Evolutionary conservation across 257 asterid species (phyloP).

Genomic region (Nicotiana otophora): DNA sequence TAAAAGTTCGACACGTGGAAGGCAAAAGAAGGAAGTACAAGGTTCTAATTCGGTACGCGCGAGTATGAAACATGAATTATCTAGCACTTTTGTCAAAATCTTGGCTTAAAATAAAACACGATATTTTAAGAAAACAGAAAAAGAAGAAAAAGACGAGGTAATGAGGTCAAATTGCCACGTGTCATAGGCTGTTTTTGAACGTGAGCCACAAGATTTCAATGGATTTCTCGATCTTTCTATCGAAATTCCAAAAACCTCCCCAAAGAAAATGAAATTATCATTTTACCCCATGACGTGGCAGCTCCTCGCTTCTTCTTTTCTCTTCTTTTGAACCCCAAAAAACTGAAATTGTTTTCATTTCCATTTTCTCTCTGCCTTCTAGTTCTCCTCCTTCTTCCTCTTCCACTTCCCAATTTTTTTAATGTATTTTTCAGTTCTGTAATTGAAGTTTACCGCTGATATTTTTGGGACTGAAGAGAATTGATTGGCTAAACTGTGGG

Average conservation of each 20-base stretch:
- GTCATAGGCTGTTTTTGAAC: conserved; percentile 43
- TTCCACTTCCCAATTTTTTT: not conserved
- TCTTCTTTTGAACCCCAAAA: not conserved
- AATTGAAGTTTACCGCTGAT: not conserved
- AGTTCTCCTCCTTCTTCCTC: not conserved
- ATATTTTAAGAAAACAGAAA: not conserved
- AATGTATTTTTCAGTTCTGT: not conserved
- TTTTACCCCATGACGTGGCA: conserved; percentile 54
- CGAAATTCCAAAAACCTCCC: not conserved
- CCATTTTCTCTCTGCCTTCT: not conserved
- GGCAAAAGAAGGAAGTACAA: conserved; percentile 7
- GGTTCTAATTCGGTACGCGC: conserved; percentile 18
- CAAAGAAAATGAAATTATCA: not conserved
- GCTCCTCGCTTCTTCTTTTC: conserved; percentile 9
- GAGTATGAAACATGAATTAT: conserved; percentile 9
- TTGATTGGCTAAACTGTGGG: conserved; percentile 5
- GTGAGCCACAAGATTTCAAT: conserved; percentile 61
- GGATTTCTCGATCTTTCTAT: conserved; percentile 46
- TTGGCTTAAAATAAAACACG: not conserved
- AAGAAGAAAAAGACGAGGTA: conserved; percentile 22
- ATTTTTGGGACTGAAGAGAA: conserved; percentile 4
- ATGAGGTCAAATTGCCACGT: conserved; percentile 39
- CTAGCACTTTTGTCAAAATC: not conserved
- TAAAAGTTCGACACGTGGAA: conserved; percentile 18
- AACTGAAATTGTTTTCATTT: not conserved